These are phyloP conservation scores for Colletotrichum sp. DNA, from an alignment of 2,329 filamentous ascomycete species.

Conservation along the genomic window DNA sequence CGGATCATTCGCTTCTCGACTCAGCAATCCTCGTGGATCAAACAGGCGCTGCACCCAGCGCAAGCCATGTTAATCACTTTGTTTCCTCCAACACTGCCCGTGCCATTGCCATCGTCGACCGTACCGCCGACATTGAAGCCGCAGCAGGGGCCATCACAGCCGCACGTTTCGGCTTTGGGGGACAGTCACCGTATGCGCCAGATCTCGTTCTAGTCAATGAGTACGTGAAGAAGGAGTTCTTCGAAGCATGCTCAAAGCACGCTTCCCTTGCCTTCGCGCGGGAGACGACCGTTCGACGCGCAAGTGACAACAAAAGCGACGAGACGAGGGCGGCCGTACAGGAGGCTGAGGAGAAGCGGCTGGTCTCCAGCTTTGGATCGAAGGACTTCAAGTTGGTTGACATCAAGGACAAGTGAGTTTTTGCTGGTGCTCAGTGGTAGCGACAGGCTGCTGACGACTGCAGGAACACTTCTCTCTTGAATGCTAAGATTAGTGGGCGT, in stretches of 20 bases:
- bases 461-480: neutral
- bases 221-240: slow-evolving; percentile 59
- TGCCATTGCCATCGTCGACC: slow-evolving; percentile 63
- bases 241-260: slow-evolving; percentile 34
- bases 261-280: slow-evolving; percentile 38
- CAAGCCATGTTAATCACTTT: slow-evolving; percentile 5
- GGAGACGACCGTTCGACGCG: slow-evolving; percentile 18
- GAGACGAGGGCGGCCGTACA: slow-evolving; percentile 24
- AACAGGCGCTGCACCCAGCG: neutral
- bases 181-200: slow-evolving; percentile 64
- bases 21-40: slow-evolving; percentile 13
- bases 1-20: neutral
- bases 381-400: slow-evolving; percentile 17
- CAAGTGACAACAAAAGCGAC: slow-evolving; percentile 24
- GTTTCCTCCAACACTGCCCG: slow-evolving; percentile 26
- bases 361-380: slow-evolving; percentile 19
- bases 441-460: neutral
- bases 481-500: slow-evolving; percentile 24
- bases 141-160: slow-evolving; percentile 59
- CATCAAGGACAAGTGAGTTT: slow-evolving; percentile 18
- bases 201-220: slow-evolving; percentile 71
- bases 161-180: slow-evolving; percentile 60
- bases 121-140: slow-evolving; percentile 57
- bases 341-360: slow-evolving; percentile 28
- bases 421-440: slow-evolving; percentile 26